Base-by-base conservation (phyloP, 805 yeast species). In the Candida morakotiae region DNA sequence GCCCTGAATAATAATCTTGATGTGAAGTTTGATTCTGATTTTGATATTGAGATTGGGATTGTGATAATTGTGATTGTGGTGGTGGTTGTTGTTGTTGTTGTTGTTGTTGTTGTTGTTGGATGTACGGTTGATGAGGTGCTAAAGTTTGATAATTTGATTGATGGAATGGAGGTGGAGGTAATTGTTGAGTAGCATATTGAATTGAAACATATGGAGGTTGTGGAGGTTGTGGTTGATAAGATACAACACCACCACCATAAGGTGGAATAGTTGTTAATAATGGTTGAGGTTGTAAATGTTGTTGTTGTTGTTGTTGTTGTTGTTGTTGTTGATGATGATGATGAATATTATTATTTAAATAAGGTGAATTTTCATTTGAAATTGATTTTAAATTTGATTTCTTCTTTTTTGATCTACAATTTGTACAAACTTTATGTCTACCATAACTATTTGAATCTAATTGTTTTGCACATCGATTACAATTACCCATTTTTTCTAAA, bases 391-490 rank as follows among this genome's bases (percentile, higher is more conserved):
- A 5, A 37, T 49, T 40, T 38, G 51, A 39, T 46, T 66, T 65
- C 59, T 72, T 77, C 63, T 78, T 74, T 48, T 77, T 60, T 43
- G 61, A 65, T 31, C 86, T 64, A 51, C 87, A 80, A 20, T 48
- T 51, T 8, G 49, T 38, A 51, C 87, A 80, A 14, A 78, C 80
- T 54, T 80, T 80, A 49, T 72, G 77, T 28, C 69, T 71, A 20
- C 70, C 75, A 24, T 61, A 57, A 45, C 74, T 81, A 2, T 53
- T 63, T 1, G 64, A 62, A n/a, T 53, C 58, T 41, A 79, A 54
- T 0, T 67, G 60, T 40, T 63, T 62, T 4, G 82, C 79, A 56
- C 86, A 81, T 37, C 86, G 65, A 49, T 77, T 79, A 50, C 86
- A 81, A 37, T 73, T 69, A 10, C 84, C 83, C 47, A 66, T 56